Conservation (phyloP, 192 early-diverging fungal genomes). For the Coemansia aciculifera region DNA sequence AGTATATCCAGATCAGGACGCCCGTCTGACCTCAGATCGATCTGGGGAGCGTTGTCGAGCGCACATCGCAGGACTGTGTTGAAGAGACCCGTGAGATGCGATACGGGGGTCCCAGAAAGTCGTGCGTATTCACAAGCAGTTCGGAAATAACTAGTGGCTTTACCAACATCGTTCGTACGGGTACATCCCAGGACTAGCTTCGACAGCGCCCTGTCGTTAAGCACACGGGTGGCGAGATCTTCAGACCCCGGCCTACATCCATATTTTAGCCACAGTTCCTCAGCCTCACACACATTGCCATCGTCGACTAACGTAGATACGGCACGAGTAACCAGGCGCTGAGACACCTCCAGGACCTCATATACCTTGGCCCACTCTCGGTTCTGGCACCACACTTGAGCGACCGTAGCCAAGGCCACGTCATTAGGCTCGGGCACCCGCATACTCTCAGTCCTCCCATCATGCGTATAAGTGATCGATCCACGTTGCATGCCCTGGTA, state of each 20-base stretch:
- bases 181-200: conserved; percentile 29
- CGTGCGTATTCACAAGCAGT: background rate
- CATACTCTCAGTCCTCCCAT: background rate
- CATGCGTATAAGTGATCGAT: background rate
- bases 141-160: conserved; percentile 15
- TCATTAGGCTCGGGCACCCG: conserved; percentile 19
- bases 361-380: background rate
- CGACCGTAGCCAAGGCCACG: conserved; percentile 11
- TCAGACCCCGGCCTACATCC: background rate
- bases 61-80: conserved; percentile 27
- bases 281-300: conserved; percentile 12
- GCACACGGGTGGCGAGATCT: background rate
- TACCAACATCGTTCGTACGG: conserved; percentile 5
- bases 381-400: conserved; percentile 13
- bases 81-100: conserved; percentile 13
- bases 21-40: background rate
- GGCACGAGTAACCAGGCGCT: conserved; percentile 23
- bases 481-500: conserved; percentile 18
- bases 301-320: conserved; percentile 18
- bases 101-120: background rate
- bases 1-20: conserved; percentile 18
- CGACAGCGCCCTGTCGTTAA: conserved; percentile 29
- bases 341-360: background rate
- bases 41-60: background rate
- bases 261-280: conserved; percentile 11